Evolutionary conservation across 2,329 filamentous ascomycete species (phyloP), one percentile per base, ranked within the genome.

Genomic region (Pestalotiopsis sp.): DNA sequence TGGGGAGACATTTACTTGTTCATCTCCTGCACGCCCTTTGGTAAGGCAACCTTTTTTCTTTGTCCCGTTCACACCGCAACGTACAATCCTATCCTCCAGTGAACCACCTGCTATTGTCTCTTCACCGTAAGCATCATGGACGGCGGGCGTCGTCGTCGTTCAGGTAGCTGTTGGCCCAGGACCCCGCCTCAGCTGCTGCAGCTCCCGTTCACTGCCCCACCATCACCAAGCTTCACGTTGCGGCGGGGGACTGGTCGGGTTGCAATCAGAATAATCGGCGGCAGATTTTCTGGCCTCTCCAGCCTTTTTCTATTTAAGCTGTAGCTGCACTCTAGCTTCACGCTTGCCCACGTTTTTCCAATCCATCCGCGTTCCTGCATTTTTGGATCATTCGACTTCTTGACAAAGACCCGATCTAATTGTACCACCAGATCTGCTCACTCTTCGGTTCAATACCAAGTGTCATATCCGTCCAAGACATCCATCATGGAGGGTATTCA

Each of bases 1-100:
- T 85, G 93, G 94, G 93, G 94, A 97, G 92, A 94, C 94, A 97
- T 97, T 97, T 83, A 91, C 81, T 97, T 97, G 94, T 97, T 94
- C 86, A 93, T 97, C 94, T 97, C 94, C 93, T 90, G 83, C 89
- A 87, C 92, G 89, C 83, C 88, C 87, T 81, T 88, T 85, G 87
- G 89, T 91, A 90, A 82, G 86, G 69, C 66, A 68, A 60, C 79
- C 45, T 69, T 58, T 79, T 52, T 70, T 67, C 65, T 69, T 67
- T 71, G 69, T 68, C 59, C 66, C 65, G 68, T n/a, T 20, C 58
- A n/a, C 31, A 38, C 23, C 31, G 14, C n/a, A 9, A 25, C 13
- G 36, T 59, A 27, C 17, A 56, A 7, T 45, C 65, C 12, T 7
- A 20, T n/a, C 17, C 61, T 14, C 61, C 38, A 64, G 38, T 45